Evolutionary conservation across 345 rosid genomes (phyloP).

Genomic region (Balakata baccata): DNA sequence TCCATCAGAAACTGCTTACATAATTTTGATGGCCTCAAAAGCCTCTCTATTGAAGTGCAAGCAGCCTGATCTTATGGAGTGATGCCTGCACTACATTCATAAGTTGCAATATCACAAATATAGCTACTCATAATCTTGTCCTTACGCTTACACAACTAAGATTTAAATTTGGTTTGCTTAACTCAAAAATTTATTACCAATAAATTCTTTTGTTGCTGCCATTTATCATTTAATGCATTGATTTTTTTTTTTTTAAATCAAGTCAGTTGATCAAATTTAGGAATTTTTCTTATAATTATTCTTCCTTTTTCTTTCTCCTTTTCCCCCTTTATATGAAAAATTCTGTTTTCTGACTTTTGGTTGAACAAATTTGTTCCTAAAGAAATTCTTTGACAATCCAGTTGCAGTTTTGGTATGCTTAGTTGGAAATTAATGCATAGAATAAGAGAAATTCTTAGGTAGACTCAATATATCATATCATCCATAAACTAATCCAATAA

Average conservation of each 20-base stretch:
- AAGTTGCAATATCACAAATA: neutral
- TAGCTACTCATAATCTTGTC: neutral
- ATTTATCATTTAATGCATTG: neutral
- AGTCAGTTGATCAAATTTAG: neutral
- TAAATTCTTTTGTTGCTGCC: neutral
- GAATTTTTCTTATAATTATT: neutral
- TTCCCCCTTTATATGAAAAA: neutral
- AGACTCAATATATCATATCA: too few species aligned
- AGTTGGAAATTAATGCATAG: neutral
- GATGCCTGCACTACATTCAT: neutral
- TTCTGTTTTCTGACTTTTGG: neutral
- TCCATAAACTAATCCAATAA: too few species aligned
- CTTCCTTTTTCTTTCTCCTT: too few species aligned
- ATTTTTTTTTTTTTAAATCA: neutral
- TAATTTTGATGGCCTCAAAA: too few species aligned
- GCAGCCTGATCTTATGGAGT: too few species aligned
- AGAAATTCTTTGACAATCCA: neutral
- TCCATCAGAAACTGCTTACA: too few species aligned
- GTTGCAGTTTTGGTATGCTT: neutral
- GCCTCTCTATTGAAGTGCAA: too few species aligned
- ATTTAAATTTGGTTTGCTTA: neutral
- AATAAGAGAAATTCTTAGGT: too few species aligned
- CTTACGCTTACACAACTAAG: neutral
- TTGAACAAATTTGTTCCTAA: neutral
- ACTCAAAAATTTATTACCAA: neutral